Evolutionary conservation across 305 asterid species (phyloP).

Genomic region (Solanum aculeatissimum): DNA sequence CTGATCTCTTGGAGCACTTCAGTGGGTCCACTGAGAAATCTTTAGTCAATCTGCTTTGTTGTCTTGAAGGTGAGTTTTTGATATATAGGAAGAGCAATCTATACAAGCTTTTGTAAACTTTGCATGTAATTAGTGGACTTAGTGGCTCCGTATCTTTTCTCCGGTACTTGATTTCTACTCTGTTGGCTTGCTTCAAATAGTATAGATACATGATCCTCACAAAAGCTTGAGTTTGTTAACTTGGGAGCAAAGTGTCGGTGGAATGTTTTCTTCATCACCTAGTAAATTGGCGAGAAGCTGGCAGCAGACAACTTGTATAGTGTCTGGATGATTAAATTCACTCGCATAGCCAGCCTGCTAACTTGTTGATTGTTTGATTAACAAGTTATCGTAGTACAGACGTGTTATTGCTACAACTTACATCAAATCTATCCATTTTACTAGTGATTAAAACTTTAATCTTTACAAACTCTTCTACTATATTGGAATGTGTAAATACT

Average conservation of each 20-base stretch:
- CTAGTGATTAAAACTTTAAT: background rate
- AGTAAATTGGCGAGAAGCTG: background rate
- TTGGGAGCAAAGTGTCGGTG: background rate
- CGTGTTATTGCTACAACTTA: background rate
- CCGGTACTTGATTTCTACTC: background rate
- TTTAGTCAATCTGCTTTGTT: slow-evolving; percentile 31
- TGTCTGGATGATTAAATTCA: background rate
- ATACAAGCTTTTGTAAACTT: slow-evolving; percentile 45
- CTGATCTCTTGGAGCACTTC: slow-evolving; percentile 58
- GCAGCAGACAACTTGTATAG: background rate
- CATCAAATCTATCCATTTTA: background rate
- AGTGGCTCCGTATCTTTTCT: background rate
- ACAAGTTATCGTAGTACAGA: background rate
- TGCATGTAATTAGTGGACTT: background rate
- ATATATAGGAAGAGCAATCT: slow-evolving; percentile 52
- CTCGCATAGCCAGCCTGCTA: background rate
- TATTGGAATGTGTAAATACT: background rate
- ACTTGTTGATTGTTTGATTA: background rate
- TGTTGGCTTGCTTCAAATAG: background rate
- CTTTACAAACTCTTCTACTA: background rate
- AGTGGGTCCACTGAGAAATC: slow-evolving; percentile 46
- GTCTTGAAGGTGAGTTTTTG: slow-evolving; percentile 64
- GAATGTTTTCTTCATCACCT: background rate
- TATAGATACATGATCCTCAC: background rate
- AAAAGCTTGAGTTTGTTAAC: background rate